These are phyloP conservation scores for Pseudogymnoascus sp. DNA, from an alignment of 2,329 filamentous ascomycete genomes.

Conservation along the genomic window DNA sequence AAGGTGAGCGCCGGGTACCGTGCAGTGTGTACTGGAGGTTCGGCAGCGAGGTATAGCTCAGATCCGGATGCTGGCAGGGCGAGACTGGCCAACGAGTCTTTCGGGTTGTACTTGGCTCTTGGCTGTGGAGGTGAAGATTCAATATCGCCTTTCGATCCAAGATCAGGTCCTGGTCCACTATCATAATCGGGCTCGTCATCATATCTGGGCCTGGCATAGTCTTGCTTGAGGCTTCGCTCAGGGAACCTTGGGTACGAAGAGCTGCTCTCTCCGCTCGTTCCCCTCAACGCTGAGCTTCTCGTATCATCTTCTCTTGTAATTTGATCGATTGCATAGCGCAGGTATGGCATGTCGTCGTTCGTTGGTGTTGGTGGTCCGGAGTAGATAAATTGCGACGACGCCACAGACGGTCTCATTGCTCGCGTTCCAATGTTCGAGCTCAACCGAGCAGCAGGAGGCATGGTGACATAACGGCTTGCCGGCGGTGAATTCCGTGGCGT, in stretches of 20 bases:
- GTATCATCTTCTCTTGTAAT: constrained; percentile 68
- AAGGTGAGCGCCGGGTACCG: constrained; percentile 53
- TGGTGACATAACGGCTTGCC: constrained; percentile 25
- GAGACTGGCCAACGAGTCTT: not conserved
- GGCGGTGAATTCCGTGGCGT: constrained; percentile 19
- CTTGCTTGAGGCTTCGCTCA: not conserved
- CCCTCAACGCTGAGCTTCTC: constrained; percentile 27
- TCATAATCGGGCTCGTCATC: not conserved
- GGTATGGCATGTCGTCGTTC: constrained; percentile 77
- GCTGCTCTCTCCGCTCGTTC: not conserved
- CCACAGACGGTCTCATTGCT: constrained; percentile 17
- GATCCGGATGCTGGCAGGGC: constrained; percentile 17
- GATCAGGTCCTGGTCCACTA: not conserved
- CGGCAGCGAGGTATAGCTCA: constrained; percentile 42
- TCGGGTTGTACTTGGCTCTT: constrained; percentile 5
- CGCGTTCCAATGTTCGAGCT: constrained; percentile 19
- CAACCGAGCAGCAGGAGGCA: constrained; percentile 22
- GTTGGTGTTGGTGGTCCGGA: constrained; percentile 57
- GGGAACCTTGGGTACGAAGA: constrained; percentile 1
- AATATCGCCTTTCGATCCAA: not conserved
- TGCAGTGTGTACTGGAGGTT: constrained; percentile 35
- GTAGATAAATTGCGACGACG: constrained; percentile 10
- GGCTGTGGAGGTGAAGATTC: not conserved
- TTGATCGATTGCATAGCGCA: constrained; percentile 83
- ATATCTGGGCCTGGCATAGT: not conserved